Evolutionary conservation across 2,329 filamentous ascomycete species (phyloP), one percentile per base, ranked within the genome.

Genomic region (Lecanicillium sp.): DNA sequence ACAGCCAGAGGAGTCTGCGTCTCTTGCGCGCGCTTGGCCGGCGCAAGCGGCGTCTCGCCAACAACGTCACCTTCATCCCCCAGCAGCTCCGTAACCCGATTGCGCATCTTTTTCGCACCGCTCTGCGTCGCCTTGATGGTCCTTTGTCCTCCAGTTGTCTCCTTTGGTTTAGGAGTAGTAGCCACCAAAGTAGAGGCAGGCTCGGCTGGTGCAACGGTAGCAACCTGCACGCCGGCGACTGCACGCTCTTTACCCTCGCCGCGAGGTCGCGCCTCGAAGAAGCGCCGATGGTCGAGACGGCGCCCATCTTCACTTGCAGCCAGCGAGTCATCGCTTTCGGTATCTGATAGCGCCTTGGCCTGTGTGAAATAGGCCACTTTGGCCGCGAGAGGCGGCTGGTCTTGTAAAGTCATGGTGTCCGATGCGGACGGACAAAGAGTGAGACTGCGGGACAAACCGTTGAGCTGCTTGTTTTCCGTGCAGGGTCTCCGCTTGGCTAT

Each of bases 311-410:
- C 60, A 7, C 30, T 33, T 3, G 41, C 33, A 31, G 56, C 48
- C 14, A 59, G 39, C 12, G 20, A 37, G 8, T 53, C 49, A 3
- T 57, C 49, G 12, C 50, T 40, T 14, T 55, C 48, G 6, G 62
- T 60, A 9, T 61, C 49, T 47, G 40, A 58, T 47, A 22, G 46
- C 37, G 53, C 49, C 12, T 60, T 54, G 1, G 74, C 51, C n/a
- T 54, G 52, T n/a, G 57, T 46, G 45, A 74, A 76, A 44, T 68
- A 71, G 0, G 58, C 64, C 17, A 53, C 33, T 48, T 76, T 76
- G 27, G 68, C 64, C 36, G 58, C 48, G 6, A 66, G 43, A 9
- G 53, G 37, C 13, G 41, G 36, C 31, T 41, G 17, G 5, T 33
- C 33, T n/a, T 22, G 18, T 18, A 6, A 7, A 11, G 25, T 25